Evolutionary conservation across 2,329 filamentous ascomycete species (phyloP).

Genomic region (Fusarium hainanense): DNA sequence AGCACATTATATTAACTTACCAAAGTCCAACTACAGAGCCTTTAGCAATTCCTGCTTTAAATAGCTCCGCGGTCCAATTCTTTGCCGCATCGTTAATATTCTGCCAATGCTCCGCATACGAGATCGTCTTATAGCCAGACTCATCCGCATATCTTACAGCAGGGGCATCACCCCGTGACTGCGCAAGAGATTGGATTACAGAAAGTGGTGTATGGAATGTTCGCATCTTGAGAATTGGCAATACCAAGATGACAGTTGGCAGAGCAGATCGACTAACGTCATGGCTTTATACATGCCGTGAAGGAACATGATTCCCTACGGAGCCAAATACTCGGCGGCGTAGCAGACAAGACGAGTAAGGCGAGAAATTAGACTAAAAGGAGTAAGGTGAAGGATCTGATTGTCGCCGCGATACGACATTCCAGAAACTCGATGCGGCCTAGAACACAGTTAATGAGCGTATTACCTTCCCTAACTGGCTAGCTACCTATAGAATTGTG

Average conservation of each 20-base stretch:
- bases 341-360: no score
- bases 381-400: neutral
- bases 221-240: neutral
- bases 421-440: neutral
- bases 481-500: neutral
- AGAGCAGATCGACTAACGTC: rapidly evolving
- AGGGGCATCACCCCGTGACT: neutral
- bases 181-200: neutral
- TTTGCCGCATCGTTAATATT: neutral
- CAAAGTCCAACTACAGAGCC: constrained; percentile 10
- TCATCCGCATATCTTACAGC: neutral
- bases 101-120: neutral
- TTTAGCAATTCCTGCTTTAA: neutral
- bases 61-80: neutral
- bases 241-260: neutral
- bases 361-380: neutral
- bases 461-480: neutral
- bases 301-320: no score
- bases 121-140: neutral
- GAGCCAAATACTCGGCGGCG: neutral
- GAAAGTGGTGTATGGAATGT: constrained; percentile 6
- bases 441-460: neutral
- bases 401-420: neutral
- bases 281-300: neutral
- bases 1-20: rapidly evolving